Evolutionary conservation across 768 basidiomycete species (phyloP), one percentile per base, ranked within the genome.

Genomic region (Roridomyces roridus): DNA sequence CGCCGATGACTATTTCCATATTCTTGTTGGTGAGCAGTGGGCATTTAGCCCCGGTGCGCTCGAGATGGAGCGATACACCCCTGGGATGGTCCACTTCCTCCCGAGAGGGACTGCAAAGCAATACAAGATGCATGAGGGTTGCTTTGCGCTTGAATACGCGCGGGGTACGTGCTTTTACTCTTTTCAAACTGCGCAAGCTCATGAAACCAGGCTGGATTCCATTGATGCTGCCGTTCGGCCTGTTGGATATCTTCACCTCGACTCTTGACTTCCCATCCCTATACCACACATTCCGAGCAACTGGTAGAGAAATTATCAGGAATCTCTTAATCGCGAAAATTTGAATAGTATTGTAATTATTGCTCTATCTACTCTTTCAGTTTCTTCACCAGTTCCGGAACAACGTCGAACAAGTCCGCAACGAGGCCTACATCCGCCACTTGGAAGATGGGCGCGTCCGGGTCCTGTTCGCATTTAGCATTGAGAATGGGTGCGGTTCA

Each of bases 391-490:
- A 99, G 74, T 74, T 97, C 87, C 0, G 97, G 97, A 4, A 98
- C 95, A 36, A 80, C 93, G 26, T 96, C 88, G 67, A 89, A 99
- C 42, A 98, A 78, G 71, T 99, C 97, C 34, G 87, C 96, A 5
- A 97, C 94, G 15, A 99, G 85, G 0, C 96, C 96, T 14, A 89
- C 84, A 72, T 99, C 97, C 17, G 97, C 97, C 3, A 99, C 91
- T 74, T 98, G 96, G 85, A 98, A 98, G 68, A 99, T 99, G 1
- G 97, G 97, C 9, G 97, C 97, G 67, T 99, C 97, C 37, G 94
- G 83, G 69, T 98, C 96, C 93, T 96, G 64, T 11, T 12, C 15
- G 15, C 20, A 24, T 36, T 52, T 37, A 49, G 46, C 26, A 41
- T 24, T 2, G 17, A 2, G 28, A 36, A 15, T 20, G n/a, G 10